These are phyloP conservation scores for Phytophthora sp. DNA, from an alignment of 352 stramenopile species.

Conservation along the genomic window DNA sequence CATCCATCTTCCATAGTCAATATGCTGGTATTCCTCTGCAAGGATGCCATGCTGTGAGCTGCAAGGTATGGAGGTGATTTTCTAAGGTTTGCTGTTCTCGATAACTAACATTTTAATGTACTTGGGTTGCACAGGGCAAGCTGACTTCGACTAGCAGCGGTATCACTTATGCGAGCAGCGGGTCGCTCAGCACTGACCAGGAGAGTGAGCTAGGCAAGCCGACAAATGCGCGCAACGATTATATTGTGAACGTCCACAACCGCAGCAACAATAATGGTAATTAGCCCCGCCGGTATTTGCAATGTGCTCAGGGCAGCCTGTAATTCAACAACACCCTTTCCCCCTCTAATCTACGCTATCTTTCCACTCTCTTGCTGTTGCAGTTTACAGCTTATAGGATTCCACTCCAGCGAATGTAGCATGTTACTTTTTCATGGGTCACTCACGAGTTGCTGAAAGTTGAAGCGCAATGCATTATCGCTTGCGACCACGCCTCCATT, in stretches of 20 bases:
- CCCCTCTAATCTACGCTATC: too few species aligned
- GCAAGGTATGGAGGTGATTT: slow-evolving; percentile 41
- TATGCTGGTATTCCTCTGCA: slow-evolving; percentile 61
- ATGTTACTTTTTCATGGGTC: neutral
- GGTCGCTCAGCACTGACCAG: slow-evolving; percentile 24
- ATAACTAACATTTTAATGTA: slow-evolving; percentile 6
- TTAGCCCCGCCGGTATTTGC: slow-evolving; percentile 23
- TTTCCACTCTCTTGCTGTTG: neutral
- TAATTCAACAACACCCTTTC: slow-evolving; percentile 18
- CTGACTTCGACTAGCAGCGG: slow-evolving; percentile 15
- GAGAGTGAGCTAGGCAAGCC: slow-evolving; percentile 24
- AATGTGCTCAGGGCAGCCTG: slow-evolving; percentile 4
- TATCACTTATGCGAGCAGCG: slow-evolving; percentile 38
- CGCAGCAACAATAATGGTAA: slow-evolving; percentile 26
- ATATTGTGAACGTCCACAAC: slow-evolving; percentile 41
- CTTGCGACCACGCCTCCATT: slow-evolving; percentile 3
- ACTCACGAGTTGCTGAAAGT: neutral
- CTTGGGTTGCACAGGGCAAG: slow-evolving; percentile 24
- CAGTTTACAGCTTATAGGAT: slow-evolving; percentile 17
- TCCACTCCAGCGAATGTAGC: neutral
- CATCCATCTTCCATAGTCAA: slow-evolving; percentile 65
- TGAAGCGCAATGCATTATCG: neutral
- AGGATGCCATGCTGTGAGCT: slow-evolving; percentile 38
- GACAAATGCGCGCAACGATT: slow-evolving; percentile 21
- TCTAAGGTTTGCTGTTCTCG: neutral